Evolutionary conservation across 768 basidiomycete genomes (phyloP).

Genomic region (Naganishia kalamii): DNA sequence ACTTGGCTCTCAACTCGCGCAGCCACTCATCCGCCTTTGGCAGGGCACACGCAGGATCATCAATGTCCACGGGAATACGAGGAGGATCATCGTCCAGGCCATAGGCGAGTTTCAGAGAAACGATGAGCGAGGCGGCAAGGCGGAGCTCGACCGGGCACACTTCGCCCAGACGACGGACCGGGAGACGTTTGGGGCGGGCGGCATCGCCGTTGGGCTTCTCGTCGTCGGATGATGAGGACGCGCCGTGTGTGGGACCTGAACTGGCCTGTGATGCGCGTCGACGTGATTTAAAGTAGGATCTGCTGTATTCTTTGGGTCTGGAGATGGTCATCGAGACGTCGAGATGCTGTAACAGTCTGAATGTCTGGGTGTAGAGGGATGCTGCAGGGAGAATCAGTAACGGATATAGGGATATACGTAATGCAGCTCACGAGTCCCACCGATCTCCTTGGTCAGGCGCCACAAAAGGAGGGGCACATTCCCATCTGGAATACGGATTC

Average conservation of each 20-base stretch:
- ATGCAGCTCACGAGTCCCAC: conserved; percentile 24
- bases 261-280: neutral
- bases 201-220: neutral
- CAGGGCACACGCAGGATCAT: neutral
- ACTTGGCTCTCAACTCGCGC: neutral
- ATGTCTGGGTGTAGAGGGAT: conserved; percentile 1
- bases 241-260: neutral
- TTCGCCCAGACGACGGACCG: conserved; percentile 8
- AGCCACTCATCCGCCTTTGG: conserved; percentile 12
- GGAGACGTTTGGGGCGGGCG: neutral
- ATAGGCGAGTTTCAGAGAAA: conserved; percentile 21
- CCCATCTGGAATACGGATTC: conserved; percentile 24
- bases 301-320: conserved; percentile 3
- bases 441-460: conserved; percentile 21
- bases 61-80: neutral
- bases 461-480: conserved; percentile 28
- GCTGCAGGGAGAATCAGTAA: neutral
- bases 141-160: conserved; percentile 8
- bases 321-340: conserved; percentile 12
- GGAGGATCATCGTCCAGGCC: conserved; percentile 16
- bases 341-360: neutral
- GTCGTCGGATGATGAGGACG: neutral
- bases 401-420: neutral
- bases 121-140: conserved; percentile 11
- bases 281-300: neutral